phyloP scores from a whole-genome alignment of 2,329 filamentous ascomycete genomes.

The Pseudonectria buxi region DNA sequence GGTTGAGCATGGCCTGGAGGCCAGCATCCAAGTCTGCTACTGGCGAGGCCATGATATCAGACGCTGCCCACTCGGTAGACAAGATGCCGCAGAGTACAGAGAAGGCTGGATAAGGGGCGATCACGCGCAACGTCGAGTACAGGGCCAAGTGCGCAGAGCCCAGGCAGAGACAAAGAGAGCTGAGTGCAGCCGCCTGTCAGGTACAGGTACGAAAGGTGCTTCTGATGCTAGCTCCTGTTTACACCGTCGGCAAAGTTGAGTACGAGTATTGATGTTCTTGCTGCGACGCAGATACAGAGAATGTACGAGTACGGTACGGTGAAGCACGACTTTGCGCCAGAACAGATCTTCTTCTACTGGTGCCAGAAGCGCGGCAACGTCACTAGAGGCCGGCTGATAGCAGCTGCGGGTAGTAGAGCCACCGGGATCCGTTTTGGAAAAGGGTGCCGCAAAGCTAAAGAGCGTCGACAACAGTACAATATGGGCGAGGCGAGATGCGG shows the following conservation, averaged over 20 bases:
- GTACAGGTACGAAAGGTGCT: too few relatives aligned
- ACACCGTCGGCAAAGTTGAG: slow-evolving; percentile 20
- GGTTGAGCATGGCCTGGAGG: slow-evolving; percentile 81
- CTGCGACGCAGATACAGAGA: slow-evolving; percentile 18
- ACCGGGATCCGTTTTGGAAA: slow-evolving; percentile 9
- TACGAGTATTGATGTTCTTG: slow-evolving; percentile 14
- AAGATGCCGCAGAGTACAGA: slow-evolving; percentile 13
- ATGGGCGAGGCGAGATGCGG: slow-evolving; percentile 8
- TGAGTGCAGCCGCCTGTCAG: too few relatives aligned
- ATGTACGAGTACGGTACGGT: slow-evolving; percentile 20
- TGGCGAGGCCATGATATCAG: slow-evolving; percentile 62
- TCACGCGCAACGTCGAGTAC: slow-evolving; percentile 3
- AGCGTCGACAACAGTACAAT: slow-evolving; percentile 9
- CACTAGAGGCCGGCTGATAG: slow-evolving; percentile 15
- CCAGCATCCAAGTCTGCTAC: slow-evolving; percentile 86
- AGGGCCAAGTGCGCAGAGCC: too few relatives aligned
- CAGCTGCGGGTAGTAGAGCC: slow-evolving; percentile 9
- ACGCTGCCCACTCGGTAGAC: slow-evolving; percentile 14
- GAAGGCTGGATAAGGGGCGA: slow-evolving; percentile 8
- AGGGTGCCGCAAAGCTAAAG: slow-evolving; percentile 10
- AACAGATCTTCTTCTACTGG: slow-evolving; percentile 23
- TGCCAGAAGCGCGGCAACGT: slow-evolving; percentile 17
- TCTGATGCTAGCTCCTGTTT: slow-evolving; percentile 7
- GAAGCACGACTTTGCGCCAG: slow-evolving; percentile 17
- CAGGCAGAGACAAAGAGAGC: too few relatives aligned